A percentile compares a stretch with the other conserved stretches of the same genome.
phyloP scores from a whole-genome alignment of 2,329 filamentous ascomycete genomes.

The Boeremia exigua region DNA sequence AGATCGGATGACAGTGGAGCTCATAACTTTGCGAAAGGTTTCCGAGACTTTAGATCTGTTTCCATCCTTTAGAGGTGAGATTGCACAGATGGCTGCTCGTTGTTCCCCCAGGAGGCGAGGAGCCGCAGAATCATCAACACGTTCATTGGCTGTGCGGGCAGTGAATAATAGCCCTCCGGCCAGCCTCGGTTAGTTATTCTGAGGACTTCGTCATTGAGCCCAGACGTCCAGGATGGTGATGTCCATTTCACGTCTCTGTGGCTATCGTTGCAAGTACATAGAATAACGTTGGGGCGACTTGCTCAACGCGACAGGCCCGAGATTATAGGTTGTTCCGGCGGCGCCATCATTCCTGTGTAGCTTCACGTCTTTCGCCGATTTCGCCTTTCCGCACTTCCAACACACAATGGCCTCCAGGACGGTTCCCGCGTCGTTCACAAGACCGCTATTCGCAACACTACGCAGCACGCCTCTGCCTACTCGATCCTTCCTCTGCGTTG shows the following conservation, averaged over 20 bases:
- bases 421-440: slow-evolving; percentile 34
- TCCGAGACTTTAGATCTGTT: neutral
- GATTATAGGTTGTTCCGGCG: slow-evolving; percentile 1
- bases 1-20: no score
- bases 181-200: slow-evolving; percentile 5
- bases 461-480: slow-evolving; percentile 25
- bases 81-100: neutral
- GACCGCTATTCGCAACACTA: slow-evolving; percentile 33
- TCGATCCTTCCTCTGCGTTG: slow-evolving; percentile 27
- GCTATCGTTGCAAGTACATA: slow-evolving; percentile 5
- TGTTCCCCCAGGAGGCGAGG: neutral
- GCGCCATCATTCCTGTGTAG: slow-evolving; percentile 7
- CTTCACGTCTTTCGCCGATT: slow-evolving; percentile 13
- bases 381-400: slow-evolving; percentile 12
- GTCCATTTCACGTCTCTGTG: slow-evolving; percentile 17
- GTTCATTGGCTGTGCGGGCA: neutral
- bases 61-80: neutral
- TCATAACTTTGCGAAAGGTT: no score
- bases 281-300: neutral
- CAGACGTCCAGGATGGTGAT: slow-evolving; percentile 22
- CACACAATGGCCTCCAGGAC: slow-evolving; percentile 43
- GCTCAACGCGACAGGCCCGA: slow-evolving; percentile 6
- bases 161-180: neutral
- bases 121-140: slow-evolving; percentile 9
- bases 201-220: slow-evolving; percentile 15